Conservation (phyloP, 108 stramenopile genomes). For the Cyclotella atomus region DNA sequence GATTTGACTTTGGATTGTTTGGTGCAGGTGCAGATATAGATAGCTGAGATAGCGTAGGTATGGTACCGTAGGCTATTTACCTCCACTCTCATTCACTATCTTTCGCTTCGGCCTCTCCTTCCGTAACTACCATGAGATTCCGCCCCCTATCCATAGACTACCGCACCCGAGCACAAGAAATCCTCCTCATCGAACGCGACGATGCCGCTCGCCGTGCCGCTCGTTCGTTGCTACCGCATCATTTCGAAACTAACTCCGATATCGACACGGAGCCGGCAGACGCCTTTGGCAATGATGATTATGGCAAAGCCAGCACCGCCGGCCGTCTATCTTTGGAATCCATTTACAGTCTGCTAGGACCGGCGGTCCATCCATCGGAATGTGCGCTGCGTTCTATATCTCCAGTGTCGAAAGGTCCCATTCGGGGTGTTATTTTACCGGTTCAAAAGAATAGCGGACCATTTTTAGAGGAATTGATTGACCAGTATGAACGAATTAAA, state of each 20-base stretch:
- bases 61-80: no score
- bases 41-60: no score
- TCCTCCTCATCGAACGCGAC: constrained; percentile 25
- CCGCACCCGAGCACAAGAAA: constrained; percentile 52
- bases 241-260: no score
- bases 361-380: constrained; percentile 36
- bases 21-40: no score
- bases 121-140: constrained; percentile 49
- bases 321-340: not conserved
- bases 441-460: not conserved
- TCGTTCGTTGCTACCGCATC: constrained; percentile 27
- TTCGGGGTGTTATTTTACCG: constrained; percentile 16
- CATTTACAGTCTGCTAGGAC: constrained; percentile 16
- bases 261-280: no score
- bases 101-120: no score
- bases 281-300: no score
- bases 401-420: constrained; percentile 29
- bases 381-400: constrained; percentile 29
- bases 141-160: constrained; percentile 65
- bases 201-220: constrained; percentile 12
- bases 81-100: no score
- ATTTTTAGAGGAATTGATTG: not conserved
- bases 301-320: not conserved
- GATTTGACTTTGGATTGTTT: no score
- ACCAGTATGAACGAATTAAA: not conserved